phyloP scores from a whole-genome alignment of 768 basidiomycete species.

The Boletus rubescentipes region DNA sequence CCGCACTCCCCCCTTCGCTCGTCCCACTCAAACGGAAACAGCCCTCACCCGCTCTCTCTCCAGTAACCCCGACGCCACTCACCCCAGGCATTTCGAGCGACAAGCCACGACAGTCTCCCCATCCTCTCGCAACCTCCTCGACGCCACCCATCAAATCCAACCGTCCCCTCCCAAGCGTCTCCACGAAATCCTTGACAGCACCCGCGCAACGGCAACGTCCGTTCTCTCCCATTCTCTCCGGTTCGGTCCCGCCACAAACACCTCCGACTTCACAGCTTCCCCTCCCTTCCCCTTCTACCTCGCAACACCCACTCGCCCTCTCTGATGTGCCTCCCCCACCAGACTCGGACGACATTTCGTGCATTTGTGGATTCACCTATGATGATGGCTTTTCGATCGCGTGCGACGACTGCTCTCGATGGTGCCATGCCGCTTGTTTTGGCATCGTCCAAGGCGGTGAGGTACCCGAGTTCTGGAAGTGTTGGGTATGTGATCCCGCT shows the following conservation, averaged over 20 bases:
- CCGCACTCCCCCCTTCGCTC: constrained; percentile 26
- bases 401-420: constrained; percentile 78
- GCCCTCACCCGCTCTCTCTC: constrained; percentile 20
- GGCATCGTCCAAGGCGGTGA: constrained; percentile 49
- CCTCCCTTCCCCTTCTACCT: constrained; percentile 22
- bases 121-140: constrained; percentile 20
- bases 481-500: constrained; percentile 62
- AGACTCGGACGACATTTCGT: constrained; percentile 54
- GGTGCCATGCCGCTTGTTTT: constrained; percentile 85
- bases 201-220: constrained; percentile 14
- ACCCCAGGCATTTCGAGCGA: constrained; percentile 7
- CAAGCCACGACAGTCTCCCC: constrained; percentile 16
- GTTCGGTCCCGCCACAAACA: constrained; percentile 14
- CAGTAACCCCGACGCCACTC: constrained; percentile 9
- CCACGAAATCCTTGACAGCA: constrained; percentile 16
- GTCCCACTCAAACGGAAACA: constrained; percentile 46
- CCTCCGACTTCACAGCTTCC: constrained; percentile 13
- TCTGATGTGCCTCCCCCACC: constrained; percentile 26
- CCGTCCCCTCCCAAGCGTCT: constrained; percentile 5
- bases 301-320: constrained; percentile 18
- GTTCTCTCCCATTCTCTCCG: constrained; percentile 18
- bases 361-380: constrained; percentile 70
- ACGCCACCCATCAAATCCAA: constrained; percentile 13
- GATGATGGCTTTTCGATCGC: constrained; percentile 87
- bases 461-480: constrained; percentile 76